A percentile compares a stretch with the other conserved stretches of the same genome.
Conservation (phyloP, 1,139 yeast species). For the Suhomyces bolitotheri region DNA sequence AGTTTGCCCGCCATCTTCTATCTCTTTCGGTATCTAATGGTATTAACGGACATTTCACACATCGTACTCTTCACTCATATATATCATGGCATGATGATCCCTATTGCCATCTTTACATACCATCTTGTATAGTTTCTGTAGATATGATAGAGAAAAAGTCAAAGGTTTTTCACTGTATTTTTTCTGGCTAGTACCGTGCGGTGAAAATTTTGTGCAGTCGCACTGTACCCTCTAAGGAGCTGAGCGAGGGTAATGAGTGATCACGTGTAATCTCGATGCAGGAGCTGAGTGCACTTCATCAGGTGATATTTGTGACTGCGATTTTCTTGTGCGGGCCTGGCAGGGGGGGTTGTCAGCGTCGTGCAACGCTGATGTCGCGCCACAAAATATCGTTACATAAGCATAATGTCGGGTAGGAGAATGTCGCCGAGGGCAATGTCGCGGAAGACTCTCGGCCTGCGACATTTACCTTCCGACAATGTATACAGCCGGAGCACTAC, state of each 20-base stretch:
- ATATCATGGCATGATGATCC: no score
- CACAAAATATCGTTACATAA: no score
- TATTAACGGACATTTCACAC: no score
- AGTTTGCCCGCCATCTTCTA: no score
- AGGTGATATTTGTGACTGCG: slow-evolving; percentile 12
- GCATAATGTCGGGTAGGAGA: no score
- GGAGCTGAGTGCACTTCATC: neutral
- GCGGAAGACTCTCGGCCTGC: neutral
- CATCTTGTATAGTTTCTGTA: slow-evolving; percentile 37
- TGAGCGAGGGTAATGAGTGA: slow-evolving; percentile 1
- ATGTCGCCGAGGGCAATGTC: no score
- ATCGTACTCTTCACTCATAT: no score
- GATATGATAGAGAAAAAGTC: slow-evolving; percentile 20
- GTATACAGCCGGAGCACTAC: neutral
- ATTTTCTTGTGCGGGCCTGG: neutral
- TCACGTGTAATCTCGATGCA: neutral
- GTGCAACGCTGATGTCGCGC: neutral
- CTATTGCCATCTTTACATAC: slow-evolving; percentile 27
- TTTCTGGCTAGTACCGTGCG: slow-evolving; percentile 8
- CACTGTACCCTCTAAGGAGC: slow-evolving; percentile 3
- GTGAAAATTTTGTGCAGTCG: slow-evolving; percentile 14
- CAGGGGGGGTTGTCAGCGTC: neutral
- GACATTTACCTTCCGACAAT: neutral
- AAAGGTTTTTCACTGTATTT: slow-evolving; percentile 11
- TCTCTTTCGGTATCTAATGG: no score